Percentiles rank a stretch among this genome's conserved stretches.
These are phyloP conservation scores for Vitis hybrid DNA, from an alignment of 177 flowering plant species.

Conservation along the genomic window DNA sequence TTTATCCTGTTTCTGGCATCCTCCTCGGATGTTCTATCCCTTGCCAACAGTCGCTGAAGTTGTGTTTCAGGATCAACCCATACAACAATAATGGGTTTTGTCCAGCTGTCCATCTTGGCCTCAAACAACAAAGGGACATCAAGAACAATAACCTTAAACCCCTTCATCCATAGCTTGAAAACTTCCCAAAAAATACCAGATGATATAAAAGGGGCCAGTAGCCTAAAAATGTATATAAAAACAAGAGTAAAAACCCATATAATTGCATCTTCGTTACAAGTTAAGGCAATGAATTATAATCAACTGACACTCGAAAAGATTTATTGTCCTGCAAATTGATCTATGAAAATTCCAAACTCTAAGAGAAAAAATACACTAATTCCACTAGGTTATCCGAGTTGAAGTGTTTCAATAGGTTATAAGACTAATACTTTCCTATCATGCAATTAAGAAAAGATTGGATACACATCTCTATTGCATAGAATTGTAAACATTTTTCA, in stretches of 20 bases:
- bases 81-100: conserved; percentile 79
- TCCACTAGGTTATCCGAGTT: too few relatives aligned
- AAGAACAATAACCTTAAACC: conserved; percentile 67
- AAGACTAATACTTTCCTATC: too few relatives aligned
- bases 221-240: conserved; percentile 35
- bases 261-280: not conserved
- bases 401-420: too few relatives aligned
- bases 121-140: conserved; percentile 89
- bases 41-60: conserved; percentile 69
- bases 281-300: not conserved
- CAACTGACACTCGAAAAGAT: too few relatives aligned
- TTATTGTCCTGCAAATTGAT: too few relatives aligned
- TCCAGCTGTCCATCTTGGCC: conserved; percentile 81
- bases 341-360: too few relatives aligned
- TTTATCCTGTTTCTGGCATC: conserved; percentile 76
- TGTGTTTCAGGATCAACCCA: conserved; percentile 93
- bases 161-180: conserved; percentile 81
- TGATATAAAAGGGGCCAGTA: conserved; percentile 87
- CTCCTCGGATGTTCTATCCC: conserved; percentile 67
- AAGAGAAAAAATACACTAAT: too few relatives aligned
- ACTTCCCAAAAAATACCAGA: conserved; percentile 71
- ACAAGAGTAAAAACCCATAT: not conserved
- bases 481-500: too few relatives aligned
- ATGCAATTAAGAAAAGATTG: too few relatives aligned
- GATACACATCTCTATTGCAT: too few relatives aligned